phyloP scores from a whole-genome alignment of 2,329 filamentous ascomycete genomes.

The Penicillium sp. region DNA sequence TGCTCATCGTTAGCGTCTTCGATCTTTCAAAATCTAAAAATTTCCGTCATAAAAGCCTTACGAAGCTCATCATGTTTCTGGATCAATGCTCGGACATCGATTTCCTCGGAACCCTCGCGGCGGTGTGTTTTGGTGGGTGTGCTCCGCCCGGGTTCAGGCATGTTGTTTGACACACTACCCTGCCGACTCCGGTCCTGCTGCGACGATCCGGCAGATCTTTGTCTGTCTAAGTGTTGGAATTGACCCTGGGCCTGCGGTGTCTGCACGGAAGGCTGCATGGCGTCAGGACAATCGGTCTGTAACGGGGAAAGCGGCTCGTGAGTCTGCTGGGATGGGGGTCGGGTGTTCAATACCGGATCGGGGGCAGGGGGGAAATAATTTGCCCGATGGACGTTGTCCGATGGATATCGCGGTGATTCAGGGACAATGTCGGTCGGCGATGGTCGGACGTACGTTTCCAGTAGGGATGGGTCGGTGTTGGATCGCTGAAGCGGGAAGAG shows the following conservation, averaged over 20 bases:
- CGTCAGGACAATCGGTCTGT: conserved; percentile 20
- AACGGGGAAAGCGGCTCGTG: conserved; percentile 21
- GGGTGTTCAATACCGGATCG: conserved; percentile 24
- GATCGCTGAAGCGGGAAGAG: conserved; percentile 24
- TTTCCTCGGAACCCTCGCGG: conserved; percentile 41
- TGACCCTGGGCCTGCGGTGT: conserved; percentile 10
- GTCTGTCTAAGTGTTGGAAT: conserved; percentile 12
- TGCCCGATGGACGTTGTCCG: conserved; percentile 7
- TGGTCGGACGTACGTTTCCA: conserved; percentile 21
- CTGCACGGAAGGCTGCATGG: conserved; percentile 25
- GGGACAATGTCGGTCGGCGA: conserved; percentile 23
- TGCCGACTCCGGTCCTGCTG: conserved; percentile 21
- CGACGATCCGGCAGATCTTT: conserved; percentile 12
- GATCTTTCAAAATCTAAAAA: not conserved
- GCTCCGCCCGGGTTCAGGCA: conserved; percentile 46
- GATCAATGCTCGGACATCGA: conserved; percentile 48
- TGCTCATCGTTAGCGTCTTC: conserved; percentile 39
- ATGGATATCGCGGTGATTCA: conserved; percentile 13
- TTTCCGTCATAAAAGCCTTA: conserved; percentile 27
- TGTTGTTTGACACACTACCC: conserved; percentile 24
- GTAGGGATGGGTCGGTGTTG: conserved; percentile 28
- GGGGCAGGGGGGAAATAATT: conserved; percentile 10
- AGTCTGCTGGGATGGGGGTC: conserved; percentile 23
- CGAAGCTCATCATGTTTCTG: conserved; percentile 48
- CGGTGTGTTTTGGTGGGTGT: conserved; percentile 44